These are phyloP conservation scores for Barnettozyma siamensis DNA, from an alignment of 805 yeast species.

Conservation along the genomic window DNA sequence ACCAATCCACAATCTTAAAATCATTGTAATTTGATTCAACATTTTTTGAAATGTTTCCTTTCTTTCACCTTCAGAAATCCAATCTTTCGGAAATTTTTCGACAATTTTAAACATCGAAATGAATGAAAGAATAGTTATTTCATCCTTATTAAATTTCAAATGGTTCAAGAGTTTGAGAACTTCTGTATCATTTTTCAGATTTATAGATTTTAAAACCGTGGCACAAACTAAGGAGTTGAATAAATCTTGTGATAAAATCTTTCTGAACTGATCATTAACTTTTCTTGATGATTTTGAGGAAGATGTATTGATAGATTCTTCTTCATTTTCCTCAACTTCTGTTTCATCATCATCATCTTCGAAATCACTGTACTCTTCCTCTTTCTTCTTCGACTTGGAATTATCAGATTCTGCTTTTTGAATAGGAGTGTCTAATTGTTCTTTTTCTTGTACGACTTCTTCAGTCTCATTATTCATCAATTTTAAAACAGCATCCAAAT, in stretches of 20 bases:
- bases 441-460: neutral
- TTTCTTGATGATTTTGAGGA: neutral
- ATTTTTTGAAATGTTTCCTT: conserved; percentile 13
- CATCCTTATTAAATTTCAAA: conserved; percentile 15
- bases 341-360: conserved; percentile 5
- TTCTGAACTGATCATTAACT: conserved; percentile 16
- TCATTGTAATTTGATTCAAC: conserved; percentile 14
- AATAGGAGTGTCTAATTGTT: neutral
- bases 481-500: conserved; percentile 17
- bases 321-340: conserved; percentile 1
- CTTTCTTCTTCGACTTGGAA: too few species aligned
- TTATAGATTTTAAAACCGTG: conserved; percentile 19
- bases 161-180: conserved; percentile 16
- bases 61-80: conserved; percentile 17
- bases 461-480: conserved; percentile 13
- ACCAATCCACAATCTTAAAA: conserved; percentile 28
- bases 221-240: conserved; percentile 22
- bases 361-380: conserved; percentile 9
- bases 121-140: conserved; percentile 22
- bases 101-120: conserved; percentile 23
- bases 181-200: conserved; percentile 13
- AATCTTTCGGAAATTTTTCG: conserved; percentile 22
- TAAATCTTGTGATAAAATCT: conserved; percentile 20
- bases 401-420: neutral
- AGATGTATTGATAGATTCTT: neutral